Evolutionary conservation across 192 early-diverging fungal species (phyloP).

Genomic region (Coemansia sp.): DNA sequence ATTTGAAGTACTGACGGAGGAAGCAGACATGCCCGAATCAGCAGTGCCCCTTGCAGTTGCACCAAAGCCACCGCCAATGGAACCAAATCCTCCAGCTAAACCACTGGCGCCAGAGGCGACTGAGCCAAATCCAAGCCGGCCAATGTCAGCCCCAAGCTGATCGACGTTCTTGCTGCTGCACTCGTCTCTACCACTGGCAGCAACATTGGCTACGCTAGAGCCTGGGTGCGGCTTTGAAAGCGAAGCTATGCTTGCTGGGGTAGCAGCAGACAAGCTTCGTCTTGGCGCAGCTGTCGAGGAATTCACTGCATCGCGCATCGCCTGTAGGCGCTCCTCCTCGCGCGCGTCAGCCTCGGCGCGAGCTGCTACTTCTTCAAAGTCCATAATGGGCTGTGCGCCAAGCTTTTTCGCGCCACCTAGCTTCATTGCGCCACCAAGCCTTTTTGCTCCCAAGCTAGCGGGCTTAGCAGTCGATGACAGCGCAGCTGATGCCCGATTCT

Average conservation of each 20-base stretch:
- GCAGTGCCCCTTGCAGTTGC: constrained; percentile 20
- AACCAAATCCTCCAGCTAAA: constrained; percentile 17
- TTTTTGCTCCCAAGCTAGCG: constrained; percentile 39
- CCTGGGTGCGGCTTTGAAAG: background rate
- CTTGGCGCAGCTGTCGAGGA: background rate
- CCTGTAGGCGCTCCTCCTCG: constrained; percentile 58
- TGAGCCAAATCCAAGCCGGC: constrained; percentile 61
- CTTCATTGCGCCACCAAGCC: constrained; percentile 58
- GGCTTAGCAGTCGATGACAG: constrained; percentile 19
- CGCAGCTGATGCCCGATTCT: background rate
- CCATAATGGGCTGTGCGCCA: constrained; percentile 62
- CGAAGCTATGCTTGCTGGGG: background rate
- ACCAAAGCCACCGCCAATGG: constrained; percentile 55
- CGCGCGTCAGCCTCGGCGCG: constrained; percentile 79
- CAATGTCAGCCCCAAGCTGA: constrained; percentile 69
- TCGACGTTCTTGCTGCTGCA: constrained; percentile 22
- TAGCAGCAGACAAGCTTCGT: background rate
- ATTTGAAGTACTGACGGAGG: background rate
- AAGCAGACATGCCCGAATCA: constrained; percentile 4
- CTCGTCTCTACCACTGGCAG: background rate
- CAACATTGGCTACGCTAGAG: background rate
- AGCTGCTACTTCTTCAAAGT: constrained; percentile 91
- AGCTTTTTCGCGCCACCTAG: constrained; percentile 87
- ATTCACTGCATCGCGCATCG: constrained; percentile 49
- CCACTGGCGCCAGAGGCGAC: background rate